Conservation (phyloP, 2,329 filamentous ascomycete species). For the Cytospora leucostoma region DNA sequence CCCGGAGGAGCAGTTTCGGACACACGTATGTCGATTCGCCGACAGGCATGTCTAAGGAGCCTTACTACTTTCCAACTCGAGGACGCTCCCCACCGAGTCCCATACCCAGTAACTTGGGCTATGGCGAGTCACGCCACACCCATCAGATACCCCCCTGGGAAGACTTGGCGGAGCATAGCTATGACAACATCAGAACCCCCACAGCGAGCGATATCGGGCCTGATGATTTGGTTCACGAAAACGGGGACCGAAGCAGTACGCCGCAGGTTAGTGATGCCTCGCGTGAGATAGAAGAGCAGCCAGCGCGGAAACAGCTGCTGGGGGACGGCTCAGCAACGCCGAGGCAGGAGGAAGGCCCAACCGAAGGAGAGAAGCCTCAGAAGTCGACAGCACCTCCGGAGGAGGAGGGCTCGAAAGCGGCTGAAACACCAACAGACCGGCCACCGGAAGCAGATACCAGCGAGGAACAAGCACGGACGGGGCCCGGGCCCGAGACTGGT, state of each 20-base stretch:
- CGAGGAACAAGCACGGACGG: neutral
- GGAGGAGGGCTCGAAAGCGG: constrained; percentile 22
- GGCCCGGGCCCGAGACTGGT: neutral
- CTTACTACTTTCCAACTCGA: constrained; percentile 49
- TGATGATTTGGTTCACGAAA: constrained; percentile 29
- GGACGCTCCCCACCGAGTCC: constrained; percentile 58
- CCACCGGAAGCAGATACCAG: neutral
- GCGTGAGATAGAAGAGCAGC: neutral
- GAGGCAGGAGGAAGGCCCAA: neutral
- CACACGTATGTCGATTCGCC: constrained; percentile 42
- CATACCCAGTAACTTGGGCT: constrained; percentile 46
- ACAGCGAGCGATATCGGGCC: constrained; percentile 42
- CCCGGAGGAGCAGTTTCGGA: constrained; percentile 39
- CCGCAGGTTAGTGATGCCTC: neutral
- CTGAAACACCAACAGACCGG: constrained; percentile 3
- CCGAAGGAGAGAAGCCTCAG: constrained; percentile 5
- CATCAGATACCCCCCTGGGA: constrained; percentile 35
- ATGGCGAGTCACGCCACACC: constrained; percentile 36
- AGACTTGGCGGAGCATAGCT: constrained; percentile 11
- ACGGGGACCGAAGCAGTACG: neutral
- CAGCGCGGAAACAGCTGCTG: neutral
- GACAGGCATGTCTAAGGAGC: constrained; percentile 42
- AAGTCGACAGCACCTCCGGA: neutral
- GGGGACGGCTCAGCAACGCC: neutral
- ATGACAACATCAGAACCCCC: constrained; percentile 37